Base-by-base conservation (phyloP, 768 basidiomycete genomes). In the Panaeolus cyanescens region DNA sequence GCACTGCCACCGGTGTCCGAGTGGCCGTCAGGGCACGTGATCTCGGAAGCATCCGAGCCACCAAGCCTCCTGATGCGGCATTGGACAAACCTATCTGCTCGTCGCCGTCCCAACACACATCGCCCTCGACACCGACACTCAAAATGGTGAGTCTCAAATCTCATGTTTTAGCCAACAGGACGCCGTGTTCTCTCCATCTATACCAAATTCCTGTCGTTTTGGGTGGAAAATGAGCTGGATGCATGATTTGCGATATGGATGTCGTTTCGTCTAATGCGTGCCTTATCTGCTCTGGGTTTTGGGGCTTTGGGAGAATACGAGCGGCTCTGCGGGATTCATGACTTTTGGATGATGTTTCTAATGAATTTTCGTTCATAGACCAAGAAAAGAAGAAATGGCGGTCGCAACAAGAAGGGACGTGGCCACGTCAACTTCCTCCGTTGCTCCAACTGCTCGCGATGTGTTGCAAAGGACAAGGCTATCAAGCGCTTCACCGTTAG, bases 401-500 rank as follows among this genome's bases (percentile, higher is more conserved):
- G 96, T 69, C 95, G 97, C 72, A 98, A 97, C 95, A 97, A 98
- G 86, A 93, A 96, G 77, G 95, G 96, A 72, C 95, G 97, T 73
- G 97, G 96, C 77, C 95, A 97, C 79, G 93, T 95, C 77, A 85
- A 78, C 65, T 93, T 92, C 77, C 86, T 99, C 74, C 92, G 97
- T 71, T 99, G 97, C 86, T 96, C 95, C 68, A 99, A 99, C 89
- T 99, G 97, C 87, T 94, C 94, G 73, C 92, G 97, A 69, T 95
- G 93, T 76, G 95, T 97, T 61, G 90, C 84, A 69, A 99, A 99
- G 85, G 96, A 99, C 85, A 99, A 99, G 87, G 96, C 96, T 67
- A 97, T 99, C 90, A 97, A 97, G 84, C 86, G 97, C 56, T 96
- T 96, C 87, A 97, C 96, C 36, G 96, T 99, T 73, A 89, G 95